These are phyloP conservation scores for Arbutus unedo DNA, from an alignment of 148 eudicot genomes.

Conservation along the genomic window DNA sequence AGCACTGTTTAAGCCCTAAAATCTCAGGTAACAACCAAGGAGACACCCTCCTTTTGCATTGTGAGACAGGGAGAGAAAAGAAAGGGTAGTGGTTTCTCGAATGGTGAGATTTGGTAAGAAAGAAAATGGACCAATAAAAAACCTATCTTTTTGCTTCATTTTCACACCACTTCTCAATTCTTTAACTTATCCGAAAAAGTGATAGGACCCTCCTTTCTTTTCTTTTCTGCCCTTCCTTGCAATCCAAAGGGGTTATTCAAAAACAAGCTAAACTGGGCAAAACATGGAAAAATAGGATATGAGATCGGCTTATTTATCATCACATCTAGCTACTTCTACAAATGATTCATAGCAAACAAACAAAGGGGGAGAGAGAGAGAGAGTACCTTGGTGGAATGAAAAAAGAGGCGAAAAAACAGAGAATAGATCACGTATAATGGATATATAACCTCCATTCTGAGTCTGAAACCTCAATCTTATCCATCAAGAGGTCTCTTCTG, in stretches of 20 bases:
- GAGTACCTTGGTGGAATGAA: background rate
- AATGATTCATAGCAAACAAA: background rate
- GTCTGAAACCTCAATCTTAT: background rate
- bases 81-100: background rate
- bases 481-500: background rate
- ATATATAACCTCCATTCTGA: background rate
- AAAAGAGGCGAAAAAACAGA: too few species aligned
- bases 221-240: background rate
- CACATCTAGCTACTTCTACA: background rate
- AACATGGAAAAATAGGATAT: background rate
- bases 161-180: background rate
- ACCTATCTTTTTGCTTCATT: background rate
- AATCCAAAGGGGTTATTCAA: background rate
- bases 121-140: background rate
- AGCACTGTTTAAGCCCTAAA: background rate
- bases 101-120: background rate
- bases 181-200: background rate
- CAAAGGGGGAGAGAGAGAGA: background rate
- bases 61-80: background rate
- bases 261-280: background rate
- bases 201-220: background rate
- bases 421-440: background rate
- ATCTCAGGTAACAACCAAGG: background rate
- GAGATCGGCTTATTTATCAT: slow-evolving; percentile 8
- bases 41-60: background rate